Percentiles rank a stretch among this genome's conserved stretches.
phyloP scores from a whole-genome alignment of 163 green algal species.

The Picocystis sp. region DNA sequence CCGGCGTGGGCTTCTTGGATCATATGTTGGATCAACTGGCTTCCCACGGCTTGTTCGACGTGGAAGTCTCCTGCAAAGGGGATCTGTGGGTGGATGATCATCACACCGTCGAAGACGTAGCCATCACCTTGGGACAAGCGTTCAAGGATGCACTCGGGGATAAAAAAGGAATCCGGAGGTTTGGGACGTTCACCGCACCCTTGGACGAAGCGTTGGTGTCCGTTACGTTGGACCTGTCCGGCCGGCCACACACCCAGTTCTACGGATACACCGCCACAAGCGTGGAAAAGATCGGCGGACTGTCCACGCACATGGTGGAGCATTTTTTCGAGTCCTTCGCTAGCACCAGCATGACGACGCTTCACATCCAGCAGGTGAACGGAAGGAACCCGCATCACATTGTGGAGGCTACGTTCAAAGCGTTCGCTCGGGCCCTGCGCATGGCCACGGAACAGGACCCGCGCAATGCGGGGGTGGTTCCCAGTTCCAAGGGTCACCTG shows the following conservation, averaged over 20 bases:
- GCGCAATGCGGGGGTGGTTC: conserved; percentile 56
- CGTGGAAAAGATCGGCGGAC: conserved; percentile 69
- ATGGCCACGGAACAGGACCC: conserved; percentile 65
- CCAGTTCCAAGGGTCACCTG: conserved; percentile 13
- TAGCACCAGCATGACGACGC: conserved; percentile 85
- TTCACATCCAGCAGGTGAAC: conserved; percentile 71
- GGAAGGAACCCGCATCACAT: conserved; percentile 96
- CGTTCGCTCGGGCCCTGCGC: conserved; percentile 82
- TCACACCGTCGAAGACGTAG: conserved; percentile 97
- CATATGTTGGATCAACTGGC: conserved; percentile 99
- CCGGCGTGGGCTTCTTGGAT: conserved; percentile 87
- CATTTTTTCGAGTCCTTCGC: conserved; percentile 91
- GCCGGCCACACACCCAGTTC: conserved; percentile 52
- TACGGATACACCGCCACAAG: no score
- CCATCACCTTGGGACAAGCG: conserved; percentile 39
- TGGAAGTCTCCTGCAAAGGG: conserved; percentile 28
- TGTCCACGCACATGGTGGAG: conserved; percentile 85
- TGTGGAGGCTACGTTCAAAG: conserved; percentile 96
- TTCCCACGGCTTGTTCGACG: conserved; percentile 82
- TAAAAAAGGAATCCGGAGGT: conserved; percentile 81
- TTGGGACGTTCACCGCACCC: conserved; percentile 85
- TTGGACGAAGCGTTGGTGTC: conserved; percentile 91
- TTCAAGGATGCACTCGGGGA: conserved; percentile 48
- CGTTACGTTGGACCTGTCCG: conserved; percentile 90
- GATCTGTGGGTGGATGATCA: conserved; percentile 98